Conservation (phyloP, 345 rosid genomes). For the Corymbia maculata region DNA sequence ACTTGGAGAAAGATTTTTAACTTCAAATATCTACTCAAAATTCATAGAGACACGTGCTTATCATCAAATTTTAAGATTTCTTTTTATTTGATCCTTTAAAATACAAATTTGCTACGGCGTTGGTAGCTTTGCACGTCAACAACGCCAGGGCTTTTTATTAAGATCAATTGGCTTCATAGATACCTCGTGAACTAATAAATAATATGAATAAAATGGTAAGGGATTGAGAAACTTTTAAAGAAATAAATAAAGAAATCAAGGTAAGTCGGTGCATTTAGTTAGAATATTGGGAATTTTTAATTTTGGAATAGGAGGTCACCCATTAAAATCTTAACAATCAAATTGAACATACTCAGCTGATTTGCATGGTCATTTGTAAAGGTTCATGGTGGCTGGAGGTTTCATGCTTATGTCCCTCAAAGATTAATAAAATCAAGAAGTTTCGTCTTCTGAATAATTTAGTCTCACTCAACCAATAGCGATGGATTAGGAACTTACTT, state of each 20-base stretch:
- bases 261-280: not conserved
- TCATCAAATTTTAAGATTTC: too few species aligned
- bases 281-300: not conserved
- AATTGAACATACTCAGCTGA: rapidly evolving
- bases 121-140: too few species aligned
- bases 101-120: not conserved
- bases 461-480: rapidly evolving
- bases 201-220: not conserved
- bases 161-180: not conserved
- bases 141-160: not conserved
- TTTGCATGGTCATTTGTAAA: not conserved
- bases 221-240: not conserved
- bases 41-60: not conserved
- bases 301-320: too few species aligned
- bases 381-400: rapidly evolving
- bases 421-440: too few species aligned
- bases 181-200: not conserved
- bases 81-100: not conserved
- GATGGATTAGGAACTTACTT: not conserved
- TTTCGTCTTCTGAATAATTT: too few species aligned
- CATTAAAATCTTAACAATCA: too few species aligned
- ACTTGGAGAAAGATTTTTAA: not conserved
- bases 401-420: not conserved
- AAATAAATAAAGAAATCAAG: not conserved
- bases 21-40: not conserved